Evolutionary conservation across 2,329 filamentous ascomycete genomes (phyloP), one percentile per base, ranked within the genome.

Genomic region (Talaromyces funiculosus): DNA sequence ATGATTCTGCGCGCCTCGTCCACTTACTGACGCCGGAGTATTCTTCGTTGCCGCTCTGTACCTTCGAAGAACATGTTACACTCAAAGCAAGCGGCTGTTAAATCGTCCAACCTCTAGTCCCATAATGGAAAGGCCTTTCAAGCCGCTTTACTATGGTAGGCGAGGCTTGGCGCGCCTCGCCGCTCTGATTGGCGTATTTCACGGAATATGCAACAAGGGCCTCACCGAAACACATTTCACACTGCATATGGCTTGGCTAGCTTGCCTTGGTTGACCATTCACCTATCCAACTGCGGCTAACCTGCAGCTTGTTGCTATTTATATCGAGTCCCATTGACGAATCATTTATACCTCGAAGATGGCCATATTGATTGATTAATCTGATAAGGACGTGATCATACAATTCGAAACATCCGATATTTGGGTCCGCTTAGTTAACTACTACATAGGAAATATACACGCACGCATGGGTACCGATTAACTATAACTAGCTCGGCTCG

Each of bases 171-270:
- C 51, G 7, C 9, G 1, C 4, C n/a, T 35, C n/a, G 29, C 10
- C n/a, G 3, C 18, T 26, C 33, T 40, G 51, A 54, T 40, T 54
- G 33, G 51, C 12, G 35, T 5, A n/a, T 35, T 37, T 22, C 12
- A 9, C 20, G 16, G 31, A 35, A 37, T 54, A 54, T 54, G 51
- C 51, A 54, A 38, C 51, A 40, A 24, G 51, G 51, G 35, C 33
- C n/a, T 35, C 20, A 12, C 33, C 24, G 45, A 49, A 51, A 51
- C 29, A 35, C 47, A 51, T 51, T 51, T 51, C 47, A 51, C 47
- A 51, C 47, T 51, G 47, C 47, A 51, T 51, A 51, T 35, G 47
- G 47, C 47, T 51, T 51, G n/a, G n/a, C 45, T 49, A 47, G 43
- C 43, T n/a, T 47, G 43, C 43, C 29, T 29, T 47, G 3, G 16